Percentiles rank a stretch among this genome's conserved stretches.
Evolutionary conservation across 352 stramenopile species (phyloP).

Genomic region (Globisporangium barbulae): DNA sequence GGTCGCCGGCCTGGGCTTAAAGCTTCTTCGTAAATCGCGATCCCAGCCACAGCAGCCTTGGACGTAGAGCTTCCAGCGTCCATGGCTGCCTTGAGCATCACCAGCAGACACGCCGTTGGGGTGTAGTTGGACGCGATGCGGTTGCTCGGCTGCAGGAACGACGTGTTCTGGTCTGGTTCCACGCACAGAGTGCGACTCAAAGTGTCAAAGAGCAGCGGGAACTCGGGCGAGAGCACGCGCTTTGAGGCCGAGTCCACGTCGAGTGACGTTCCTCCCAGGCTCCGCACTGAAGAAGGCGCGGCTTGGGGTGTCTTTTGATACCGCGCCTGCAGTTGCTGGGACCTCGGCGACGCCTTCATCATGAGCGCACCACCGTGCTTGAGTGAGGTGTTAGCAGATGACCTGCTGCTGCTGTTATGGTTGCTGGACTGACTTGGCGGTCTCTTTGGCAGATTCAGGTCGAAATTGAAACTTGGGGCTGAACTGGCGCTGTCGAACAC

Average conservation of each 20-base stretch:
- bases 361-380: neutral
- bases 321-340: conserved; percentile 23
- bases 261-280: too few relatives aligned
- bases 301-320: neutral
- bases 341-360: conserved; percentile 22
- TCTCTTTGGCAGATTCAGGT: conserved; percentile 11
- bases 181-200: conserved; percentile 70
- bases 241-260: neutral
- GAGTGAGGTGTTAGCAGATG: neutral
- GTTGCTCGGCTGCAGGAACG: conserved; percentile 60
- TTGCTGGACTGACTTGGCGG: neutral
- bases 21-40: conserved; percentile 10
- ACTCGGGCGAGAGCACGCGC: conserved; percentile 12
- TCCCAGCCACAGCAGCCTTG: neutral
- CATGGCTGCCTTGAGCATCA: conserved; percentile 33
- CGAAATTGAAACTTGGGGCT: conserved; percentile 31
- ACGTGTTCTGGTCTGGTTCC: conserved; percentile 57
- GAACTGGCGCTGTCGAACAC: conserved; percentile 26
- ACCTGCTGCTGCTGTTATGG: neutral
- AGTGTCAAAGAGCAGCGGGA: conserved; percentile 46
- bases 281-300: neutral
- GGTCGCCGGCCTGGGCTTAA: neutral
- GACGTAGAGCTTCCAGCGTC: neutral
- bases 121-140: conserved; percentile 75
- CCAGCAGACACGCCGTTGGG: conserved; percentile 32